Conservation (phyloP, 192 early-diverging fungal genomes). For the Oehlia diaphana region DNA sequence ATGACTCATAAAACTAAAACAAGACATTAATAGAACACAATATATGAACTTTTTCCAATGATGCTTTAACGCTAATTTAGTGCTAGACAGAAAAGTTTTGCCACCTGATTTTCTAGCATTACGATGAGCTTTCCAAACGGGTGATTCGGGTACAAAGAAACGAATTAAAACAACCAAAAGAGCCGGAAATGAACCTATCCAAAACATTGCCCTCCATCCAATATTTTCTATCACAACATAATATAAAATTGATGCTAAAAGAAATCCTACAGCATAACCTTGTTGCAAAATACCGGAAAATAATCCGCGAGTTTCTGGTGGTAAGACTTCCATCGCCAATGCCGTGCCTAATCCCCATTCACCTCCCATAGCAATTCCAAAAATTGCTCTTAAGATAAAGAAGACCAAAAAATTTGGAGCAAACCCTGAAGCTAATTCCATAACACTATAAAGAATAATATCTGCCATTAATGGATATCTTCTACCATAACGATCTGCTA, state of each 20-base stretch:
- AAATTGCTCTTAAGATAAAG: slow-evolving; percentile 57
- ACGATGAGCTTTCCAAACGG: slow-evolving; percentile 42
- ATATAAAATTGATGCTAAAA: slow-evolving; percentile 64
- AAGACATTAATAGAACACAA: slow-evolving; percentile 59
- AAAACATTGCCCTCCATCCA: slow-evolving; percentile 73
- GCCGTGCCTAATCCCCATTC: slow-evolving; percentile 75
- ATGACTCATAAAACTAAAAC: slow-evolving; percentile 72
- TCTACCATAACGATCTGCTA: slow-evolving; percentile 69
- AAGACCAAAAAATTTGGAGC: slow-evolving; percentile 59
- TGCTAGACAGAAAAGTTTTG: slow-evolving; percentile 32
- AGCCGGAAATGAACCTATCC: slow-evolving; percentile 62
- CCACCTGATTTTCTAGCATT: slow-evolving; percentile 29
- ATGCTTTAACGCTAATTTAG: slow-evolving; percentile 32
- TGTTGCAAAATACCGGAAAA: slow-evolving; percentile 78
- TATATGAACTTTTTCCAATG: slow-evolving; percentile 58
- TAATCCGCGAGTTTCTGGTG: slow-evolving; percentile 64
- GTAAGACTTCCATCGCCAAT: slow-evolving; percentile 72
- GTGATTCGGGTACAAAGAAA: slow-evolving; percentile 64
- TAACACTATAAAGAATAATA: slow-evolving; percentile 58
- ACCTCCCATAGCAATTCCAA: slow-evolving; percentile 74
- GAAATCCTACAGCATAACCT: slow-evolving; percentile 68
- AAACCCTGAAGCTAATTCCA: slow-evolving; percentile 71
- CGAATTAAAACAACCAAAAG: slow-evolving; percentile 60
- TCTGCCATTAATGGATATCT: slow-evolving; percentile 68
- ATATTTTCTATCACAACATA: slow-evolving; percentile 51